Evolutionary conservation across 2,329 filamentous ascomycete genomes (phyloP).

Genomic region (Ophiostoma sp.): DNA sequence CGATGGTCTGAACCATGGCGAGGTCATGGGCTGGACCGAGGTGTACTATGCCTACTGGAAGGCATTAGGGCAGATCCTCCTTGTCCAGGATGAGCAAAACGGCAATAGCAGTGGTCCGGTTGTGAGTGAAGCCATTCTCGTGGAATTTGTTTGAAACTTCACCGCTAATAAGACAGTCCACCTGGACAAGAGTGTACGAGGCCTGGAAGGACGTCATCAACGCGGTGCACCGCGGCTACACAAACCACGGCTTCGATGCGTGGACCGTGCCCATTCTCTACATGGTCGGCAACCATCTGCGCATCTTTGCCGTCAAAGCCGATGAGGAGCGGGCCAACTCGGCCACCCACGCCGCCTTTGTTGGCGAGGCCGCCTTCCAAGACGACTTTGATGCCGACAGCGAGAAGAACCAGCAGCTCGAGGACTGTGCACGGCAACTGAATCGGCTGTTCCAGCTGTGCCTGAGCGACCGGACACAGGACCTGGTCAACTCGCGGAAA

Average conservation of each 20-base stretch:
- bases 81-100: slow-evolving; percentile 40
- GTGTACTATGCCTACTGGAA: slow-evolving; percentile 85
- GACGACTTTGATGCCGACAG: slow-evolving; percentile 79
- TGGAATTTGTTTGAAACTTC: neutral
- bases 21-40: slow-evolving; percentile 81
- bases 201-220: slow-evolving; percentile 84
- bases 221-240: slow-evolving; percentile 77
- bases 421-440: slow-evolving; percentile 86
- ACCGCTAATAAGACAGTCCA: slow-evolving; percentile 41
- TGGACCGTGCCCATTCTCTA: slow-evolving; percentile 96
- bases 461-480: slow-evolving; percentile 74
- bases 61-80: slow-evolving; percentile 71
- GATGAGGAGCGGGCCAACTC: slow-evolving; percentile 64
- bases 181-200: slow-evolving; percentile 82
- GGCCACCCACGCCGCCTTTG: slow-evolving; percentile 33
- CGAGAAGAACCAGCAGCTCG: slow-evolving; percentile 79
- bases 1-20: slow-evolving; percentile 60
- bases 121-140: neutral
- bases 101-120: neutral
- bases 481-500: slow-evolving; percentile 84
- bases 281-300: slow-evolving; percentile 78
- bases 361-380: slow-evolving; percentile 55
- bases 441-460: slow-evolving; percentile 92
- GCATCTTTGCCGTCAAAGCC: slow-evolving; percentile 86
- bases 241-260: slow-evolving; percentile 70